These are phyloP conservation scores for Zelonia costaricensis DNA, from an alignment of 208 protist genomes.

Conservation along the genomic window DNA sequence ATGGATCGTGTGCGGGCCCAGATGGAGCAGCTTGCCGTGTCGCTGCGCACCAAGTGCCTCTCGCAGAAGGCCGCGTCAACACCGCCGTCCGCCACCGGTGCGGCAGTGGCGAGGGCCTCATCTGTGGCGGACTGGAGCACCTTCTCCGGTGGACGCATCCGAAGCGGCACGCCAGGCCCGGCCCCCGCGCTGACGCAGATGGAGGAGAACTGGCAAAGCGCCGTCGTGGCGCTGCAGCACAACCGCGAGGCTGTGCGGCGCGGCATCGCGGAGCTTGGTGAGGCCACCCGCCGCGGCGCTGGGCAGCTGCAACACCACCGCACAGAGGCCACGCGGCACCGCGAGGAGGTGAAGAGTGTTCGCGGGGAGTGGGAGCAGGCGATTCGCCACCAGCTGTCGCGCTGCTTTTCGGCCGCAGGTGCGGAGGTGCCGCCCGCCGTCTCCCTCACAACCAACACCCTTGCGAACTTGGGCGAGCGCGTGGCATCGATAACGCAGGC, in stretches of 20 bases:
- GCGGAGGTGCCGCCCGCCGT: conserved; percentile 3
- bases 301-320: conserved; percentile 11
- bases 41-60: not conserved
- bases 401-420: conserved; percentile 9
- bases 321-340: conserved; percentile 3
- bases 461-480: not conserved
- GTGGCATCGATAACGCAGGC: not conserved
- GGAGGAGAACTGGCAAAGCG: conserved; percentile 3
- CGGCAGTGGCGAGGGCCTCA: no score
- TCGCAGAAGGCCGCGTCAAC: not conserved
- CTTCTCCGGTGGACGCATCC: not conserved
- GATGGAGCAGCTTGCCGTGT: conserved; percentile 4
- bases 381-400: conserved; percentile 18
- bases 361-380: conserved; percentile 17
- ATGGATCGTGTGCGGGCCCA: conserved; percentile 2
- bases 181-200: not conserved
- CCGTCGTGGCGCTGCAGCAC: conserved; percentile 16
- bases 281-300: conserved; percentile 1
- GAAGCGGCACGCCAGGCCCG: no score
- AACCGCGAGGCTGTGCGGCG: conserved; percentile 7
- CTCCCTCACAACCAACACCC: conserved; percentile 4
- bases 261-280: conserved; percentile 12
- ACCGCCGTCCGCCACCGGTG: not conserved
- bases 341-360: not conserved
- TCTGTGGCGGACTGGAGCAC: not conserved